Evolutionary conservation across 2,329 filamentous ascomycete genomes (phyloP).

Genomic region (Gremmenia infestans): DNA sequence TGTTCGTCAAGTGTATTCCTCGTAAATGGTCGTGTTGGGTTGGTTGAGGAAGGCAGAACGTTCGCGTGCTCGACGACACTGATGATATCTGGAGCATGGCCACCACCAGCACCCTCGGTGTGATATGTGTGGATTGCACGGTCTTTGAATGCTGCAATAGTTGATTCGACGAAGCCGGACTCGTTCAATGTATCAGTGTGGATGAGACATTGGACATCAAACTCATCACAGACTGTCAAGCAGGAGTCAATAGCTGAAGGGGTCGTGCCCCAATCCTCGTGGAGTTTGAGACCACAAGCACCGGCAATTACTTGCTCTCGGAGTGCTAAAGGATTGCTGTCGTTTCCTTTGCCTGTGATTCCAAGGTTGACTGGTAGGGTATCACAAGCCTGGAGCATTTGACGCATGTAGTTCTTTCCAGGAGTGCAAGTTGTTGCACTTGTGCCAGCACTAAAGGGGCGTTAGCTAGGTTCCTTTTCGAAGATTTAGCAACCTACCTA

Average conservation of each 20-base stretch:
- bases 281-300: constrained; percentile 85
- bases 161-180: constrained; percentile 93
- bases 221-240: constrained; percentile 78
- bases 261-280: constrained; percentile 94
- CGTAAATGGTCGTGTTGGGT: constrained; percentile 87
- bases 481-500: constrained; percentile 44
- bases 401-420: constrained; percentile 72
- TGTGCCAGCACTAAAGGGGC: constrained; percentile 62
- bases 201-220: constrained; percentile 89
- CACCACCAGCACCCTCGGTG: constrained; percentile 90
- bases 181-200: constrained; percentile 97
- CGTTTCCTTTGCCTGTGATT: constrained; percentile 92
- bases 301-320: constrained; percentile 78
- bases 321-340: constrained; percentile 64
- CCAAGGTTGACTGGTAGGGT: constrained; percentile 78
- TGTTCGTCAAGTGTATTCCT: constrained; percentile 93
- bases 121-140: constrained; percentile 96
- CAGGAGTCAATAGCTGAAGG: constrained; percentile 89
- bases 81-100: constrained; percentile 95
- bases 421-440: constrained; percentile 93
- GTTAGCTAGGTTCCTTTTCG: constrained; percentile 6
- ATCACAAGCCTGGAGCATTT: constrained; percentile 89
- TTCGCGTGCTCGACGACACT: constrained; percentile 83
- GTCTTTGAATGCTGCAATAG: constrained; percentile 76
- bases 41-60: constrained; percentile 85